Evolutionary conservation across 805 yeast species (phyloP).

Genomic region (Candida schatavii): DNA sequence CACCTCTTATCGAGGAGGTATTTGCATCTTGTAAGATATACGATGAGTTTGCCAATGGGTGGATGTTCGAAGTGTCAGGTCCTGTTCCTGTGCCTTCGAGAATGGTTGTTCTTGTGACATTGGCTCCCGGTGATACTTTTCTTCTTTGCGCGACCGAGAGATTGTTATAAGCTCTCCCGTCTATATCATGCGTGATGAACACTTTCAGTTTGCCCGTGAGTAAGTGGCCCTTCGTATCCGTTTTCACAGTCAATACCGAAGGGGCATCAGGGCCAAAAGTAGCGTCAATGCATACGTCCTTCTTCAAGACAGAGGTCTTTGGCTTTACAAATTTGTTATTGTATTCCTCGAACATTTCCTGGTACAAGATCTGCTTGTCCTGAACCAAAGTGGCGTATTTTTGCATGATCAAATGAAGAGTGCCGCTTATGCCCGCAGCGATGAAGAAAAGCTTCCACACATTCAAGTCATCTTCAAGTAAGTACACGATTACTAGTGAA

Average conservation of each 20-base stretch:
- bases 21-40: background rate
- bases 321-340: constrained; percentile 63
- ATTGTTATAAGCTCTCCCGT: constrained; percentile 30
- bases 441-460: constrained; percentile 33
- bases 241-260: constrained; percentile 21
- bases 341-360: constrained; percentile 62
- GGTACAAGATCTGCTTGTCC: constrained; percentile 59
- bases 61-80: background rate
- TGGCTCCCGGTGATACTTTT: constrained; percentile 1
- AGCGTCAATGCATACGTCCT: constrained; percentile 64
- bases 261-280: constrained; percentile 37
- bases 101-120: constrained; percentile 1
- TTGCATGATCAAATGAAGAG: constrained; percentile 38
- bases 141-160: constrained; percentile 7
- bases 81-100: background rate
- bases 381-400: constrained; percentile 47
- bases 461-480: constrained; percentile 18
- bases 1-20: background rate
- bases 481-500: constrained; percentile 42
- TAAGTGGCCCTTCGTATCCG: constrained; percentile 17
- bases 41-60: constrained; percentile 1
- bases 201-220: constrained; percentile 34
- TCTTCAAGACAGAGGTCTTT: constrained; percentile 44
- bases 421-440: constrained; percentile 28
- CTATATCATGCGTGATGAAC: constrained; percentile 51